A percentile compares a stretch with the other conserved stretches of the same genome.
phyloP scores from a whole-genome alignment of 352 stramenopile species.

The Phytophthora chlamydospora region DNA sequence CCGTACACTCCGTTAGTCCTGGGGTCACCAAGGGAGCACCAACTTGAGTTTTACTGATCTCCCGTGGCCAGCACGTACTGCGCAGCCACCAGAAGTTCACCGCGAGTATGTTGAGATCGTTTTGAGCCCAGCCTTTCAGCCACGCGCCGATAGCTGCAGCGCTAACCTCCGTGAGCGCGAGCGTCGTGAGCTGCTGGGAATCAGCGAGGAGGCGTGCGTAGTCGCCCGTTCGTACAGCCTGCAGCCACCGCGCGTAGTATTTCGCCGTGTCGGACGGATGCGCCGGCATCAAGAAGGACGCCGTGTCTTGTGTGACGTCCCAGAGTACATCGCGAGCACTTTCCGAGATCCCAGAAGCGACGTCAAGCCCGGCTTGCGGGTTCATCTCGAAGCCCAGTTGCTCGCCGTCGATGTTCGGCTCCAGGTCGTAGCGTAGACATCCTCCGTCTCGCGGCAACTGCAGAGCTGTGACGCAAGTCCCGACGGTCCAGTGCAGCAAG shows the following conservation, averaged over 20 bases:
- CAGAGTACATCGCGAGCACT: conserved; percentile 25
- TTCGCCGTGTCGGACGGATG: conserved; percentile 35
- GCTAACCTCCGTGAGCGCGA: conserved; percentile 27
- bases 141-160: conserved; percentile 40
- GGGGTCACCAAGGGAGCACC: conserved; percentile 19
- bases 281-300: conserved; percentile 48
- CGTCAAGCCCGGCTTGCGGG: conserved; percentile 16
- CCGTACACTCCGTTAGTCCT: conserved; percentile 23
- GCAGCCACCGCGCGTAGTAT: conserved; percentile 56
- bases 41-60: conserved; percentile 23
- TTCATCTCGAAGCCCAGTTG: conserved; percentile 78
- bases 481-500: conserved; percentile 63
- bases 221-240: conserved; percentile 38
- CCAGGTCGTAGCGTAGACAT: conserved; percentile 65
- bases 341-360: conserved; percentile 38
- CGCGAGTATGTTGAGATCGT: conserved; percentile 45
- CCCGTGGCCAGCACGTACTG: conserved; percentile 50
- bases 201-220: conserved; percentile 21
- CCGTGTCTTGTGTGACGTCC: conserved; percentile 20
- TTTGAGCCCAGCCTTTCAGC: conserved; percentile 43
- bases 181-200: conserved; percentile 17
- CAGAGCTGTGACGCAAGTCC: conserved; percentile 63
- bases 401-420: conserved; percentile 51
- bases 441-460: conserved; percentile 33
- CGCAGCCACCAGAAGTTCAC: conserved; percentile 62